Percentiles rank a stretch among this genome's conserved stretches.
phyloP scores from a whole-genome alignment of 495 filamentous ascomycete species.

The Neurospora sp. region DNA sequence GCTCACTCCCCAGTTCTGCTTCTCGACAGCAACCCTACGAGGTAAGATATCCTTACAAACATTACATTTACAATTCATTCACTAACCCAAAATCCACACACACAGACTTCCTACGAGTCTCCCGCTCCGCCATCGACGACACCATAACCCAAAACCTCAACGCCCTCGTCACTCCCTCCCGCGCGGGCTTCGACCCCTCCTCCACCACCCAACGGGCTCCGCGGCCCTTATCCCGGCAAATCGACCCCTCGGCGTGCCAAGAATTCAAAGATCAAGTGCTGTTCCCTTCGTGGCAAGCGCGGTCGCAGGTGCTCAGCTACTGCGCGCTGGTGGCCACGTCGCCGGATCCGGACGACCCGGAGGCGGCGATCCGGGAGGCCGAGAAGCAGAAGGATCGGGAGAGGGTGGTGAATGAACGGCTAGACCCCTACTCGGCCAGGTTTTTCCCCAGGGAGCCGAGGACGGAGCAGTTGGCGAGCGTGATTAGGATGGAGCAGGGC shows the following conservation, averaged over 20 bases:
- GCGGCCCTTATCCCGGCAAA: conserved; percentile 42
- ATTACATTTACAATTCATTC: not conserved
- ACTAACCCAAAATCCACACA: too few relatives aligned
- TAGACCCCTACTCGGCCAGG: conserved; percentile 85
- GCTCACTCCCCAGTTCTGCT: conserved; percentile 86
- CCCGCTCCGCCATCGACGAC: conserved; percentile 79
- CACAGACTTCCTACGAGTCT: conserved; percentile 85
- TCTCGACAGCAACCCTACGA: conserved; percentile 74
- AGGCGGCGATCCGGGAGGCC: conserved; percentile 54
- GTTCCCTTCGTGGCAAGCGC: conserved; percentile 79
- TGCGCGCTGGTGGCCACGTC: conserved; percentile 82
- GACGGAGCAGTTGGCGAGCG: conserved; percentile 67
- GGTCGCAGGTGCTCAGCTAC: conserved; percentile 80
- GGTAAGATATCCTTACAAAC: conserved; percentile 37
- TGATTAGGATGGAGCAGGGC: conserved; percentile 73
- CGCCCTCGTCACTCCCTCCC: conserved; percentile 69
- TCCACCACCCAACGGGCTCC: conserved; percentile 51
- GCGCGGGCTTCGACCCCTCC: conserved; percentile 64
- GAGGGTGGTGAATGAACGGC: conserved; percentile 71
- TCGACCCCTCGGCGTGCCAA: conserved; percentile 52
- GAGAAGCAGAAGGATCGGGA: conserved; percentile 65
- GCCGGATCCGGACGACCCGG: conserved; percentile 83
- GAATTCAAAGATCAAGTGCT: conserved; percentile 69
- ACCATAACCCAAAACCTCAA: conserved; percentile 90
- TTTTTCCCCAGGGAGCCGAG: conserved; percentile 77